Conservation (phyloP, 768 basidiomycete species). For the Leccinellum rugosiceps region DNA sequence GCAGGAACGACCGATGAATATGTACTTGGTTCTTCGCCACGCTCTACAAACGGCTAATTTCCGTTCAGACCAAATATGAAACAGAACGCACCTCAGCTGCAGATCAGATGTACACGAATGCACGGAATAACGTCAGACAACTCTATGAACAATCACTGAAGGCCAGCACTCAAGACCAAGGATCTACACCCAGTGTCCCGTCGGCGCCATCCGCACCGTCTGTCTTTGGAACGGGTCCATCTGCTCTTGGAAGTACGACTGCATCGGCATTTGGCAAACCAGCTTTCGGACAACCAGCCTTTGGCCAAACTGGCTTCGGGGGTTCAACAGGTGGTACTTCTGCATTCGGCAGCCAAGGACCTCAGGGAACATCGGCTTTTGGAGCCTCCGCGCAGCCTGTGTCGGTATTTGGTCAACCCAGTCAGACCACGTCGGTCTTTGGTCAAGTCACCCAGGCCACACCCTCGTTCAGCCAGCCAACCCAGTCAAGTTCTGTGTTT, state of each 20-base stretch:
- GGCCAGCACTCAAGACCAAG: conserved; percentile 32
- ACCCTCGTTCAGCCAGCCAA: conserved; percentile 32
- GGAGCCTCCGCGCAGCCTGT: conserved; percentile 32
- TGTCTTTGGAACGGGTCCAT: conserved; percentile 37
- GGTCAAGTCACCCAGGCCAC: conserved; percentile 29
- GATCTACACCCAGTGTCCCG: conserved; percentile 3
- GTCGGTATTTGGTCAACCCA: conserved; percentile 38
- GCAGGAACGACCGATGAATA: conserved; percentile 61
- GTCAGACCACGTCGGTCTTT: conserved; percentile 36
- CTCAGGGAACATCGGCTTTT: conserved; percentile 32
- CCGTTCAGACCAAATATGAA: conserved; percentile 55
- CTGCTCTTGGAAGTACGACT: conserved; percentile 33
- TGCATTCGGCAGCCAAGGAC: conserved; percentile 27
- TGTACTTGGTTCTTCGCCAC: conserved; percentile 41
- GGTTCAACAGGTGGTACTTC: conserved; percentile 9
- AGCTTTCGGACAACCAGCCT: conserved; percentile 38
- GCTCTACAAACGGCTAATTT: conserved; percentile 1
- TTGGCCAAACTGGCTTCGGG: conserved; percentile 37
- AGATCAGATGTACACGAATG: conserved; percentile 47
- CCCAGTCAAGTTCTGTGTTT: conserved; percentile 36
- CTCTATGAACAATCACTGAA: conserved; percentile 52
- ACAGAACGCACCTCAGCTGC: conserved; percentile 50
- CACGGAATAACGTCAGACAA: conserved; percentile 45
- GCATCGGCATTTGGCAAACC: conserved; percentile 23
- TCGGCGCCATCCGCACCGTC: conserved; percentile 31